Percentiles rank a stretch among this genome's conserved stretches.
Evolutionary conservation across 768 basidiomycete genomes (phyloP).

Genomic region (Mrakia gelida): DNA sequence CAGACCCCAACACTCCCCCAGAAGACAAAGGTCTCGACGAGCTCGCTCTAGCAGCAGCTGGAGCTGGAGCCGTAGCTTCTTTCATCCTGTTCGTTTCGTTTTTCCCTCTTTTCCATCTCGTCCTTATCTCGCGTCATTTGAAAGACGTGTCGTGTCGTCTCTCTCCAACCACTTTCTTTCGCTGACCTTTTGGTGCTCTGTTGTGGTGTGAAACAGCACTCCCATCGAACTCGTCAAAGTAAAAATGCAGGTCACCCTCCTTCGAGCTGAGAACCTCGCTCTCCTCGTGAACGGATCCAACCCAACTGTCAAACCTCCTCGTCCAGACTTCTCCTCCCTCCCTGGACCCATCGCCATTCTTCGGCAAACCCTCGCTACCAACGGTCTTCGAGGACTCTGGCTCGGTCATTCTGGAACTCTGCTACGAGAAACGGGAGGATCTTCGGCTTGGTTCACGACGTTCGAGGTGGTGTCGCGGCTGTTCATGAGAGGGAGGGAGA

Average conservation of each 20-base stretch:
- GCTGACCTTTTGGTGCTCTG: neutral
- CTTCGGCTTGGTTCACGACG: slow-evolving; percentile 82
- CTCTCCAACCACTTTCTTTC: neutral
- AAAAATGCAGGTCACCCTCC: slow-evolving; percentile 59
- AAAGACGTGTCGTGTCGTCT: too few species aligned
- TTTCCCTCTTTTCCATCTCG: neutral
- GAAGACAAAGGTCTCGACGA: slow-evolving; percentile 48
- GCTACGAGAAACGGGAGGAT: slow-evolving; percentile 87
- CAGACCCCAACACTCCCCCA: neutral
- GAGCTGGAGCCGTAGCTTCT: slow-evolving; percentile 80
- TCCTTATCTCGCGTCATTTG: neutral
- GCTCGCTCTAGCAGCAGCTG: slow-evolving; percentile 72
- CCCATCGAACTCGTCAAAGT: slow-evolving; percentile 94
- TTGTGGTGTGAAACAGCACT: slow-evolving; percentile 53
- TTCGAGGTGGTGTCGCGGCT: slow-evolving; percentile 70
- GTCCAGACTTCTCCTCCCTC: slow-evolving; percentile 38
- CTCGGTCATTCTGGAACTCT: slow-evolving; percentile 90
- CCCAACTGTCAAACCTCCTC: neutral
- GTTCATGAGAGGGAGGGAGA: slow-evolving; percentile 49
- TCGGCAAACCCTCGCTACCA: slow-evolving; percentile 56
- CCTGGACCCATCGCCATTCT: slow-evolving; percentile 74
- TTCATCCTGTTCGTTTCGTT: slow-evolving; percentile 67
- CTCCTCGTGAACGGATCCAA: slow-evolving; percentile 4
- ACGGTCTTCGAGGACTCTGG: slow-evolving; percentile 87
- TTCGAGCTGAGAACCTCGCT: slow-evolving; percentile 22